A percentile compares a stretch with the other conserved stretches of the same genome.
Conservation (phyloP, 1,139 yeast species). For the Meyerozyma athensensis region DNA sequence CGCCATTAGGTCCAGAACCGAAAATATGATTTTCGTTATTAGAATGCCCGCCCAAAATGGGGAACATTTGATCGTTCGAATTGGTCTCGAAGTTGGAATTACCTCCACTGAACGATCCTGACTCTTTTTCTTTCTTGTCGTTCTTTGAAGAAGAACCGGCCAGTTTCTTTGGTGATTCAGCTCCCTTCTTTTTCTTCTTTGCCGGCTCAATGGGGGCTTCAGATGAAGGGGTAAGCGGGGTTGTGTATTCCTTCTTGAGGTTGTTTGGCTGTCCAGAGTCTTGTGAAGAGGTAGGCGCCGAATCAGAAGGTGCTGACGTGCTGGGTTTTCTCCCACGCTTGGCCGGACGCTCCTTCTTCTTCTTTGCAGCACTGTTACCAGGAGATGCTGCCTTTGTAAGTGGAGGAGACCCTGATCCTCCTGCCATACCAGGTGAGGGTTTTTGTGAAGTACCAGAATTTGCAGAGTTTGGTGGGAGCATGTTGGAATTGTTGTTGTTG, state of each 20-base stretch:
- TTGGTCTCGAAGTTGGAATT: not conserved
- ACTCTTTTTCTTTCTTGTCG: not conserved
- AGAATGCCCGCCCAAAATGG: constrained; percentile 1
- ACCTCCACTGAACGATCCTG: not conserved
- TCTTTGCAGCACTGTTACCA: constrained; percentile 18
- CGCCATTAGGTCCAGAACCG: constrained; percentile 4
- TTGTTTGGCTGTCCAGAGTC: constrained; percentile 10
- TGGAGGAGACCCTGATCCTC: constrained; percentile 9
- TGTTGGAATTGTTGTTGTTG: constrained; percentile 9
- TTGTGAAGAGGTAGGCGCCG: constrained; percentile 11
- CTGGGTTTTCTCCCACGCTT: constrained; percentile 37
- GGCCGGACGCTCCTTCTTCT: constrained; percentile 26
- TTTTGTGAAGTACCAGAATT: constrained; percentile 12
- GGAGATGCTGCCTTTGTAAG: constrained; percentile 34
- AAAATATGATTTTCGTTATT: constrained; percentile 1
- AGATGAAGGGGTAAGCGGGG: constrained; percentile 43
- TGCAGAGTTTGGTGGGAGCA: constrained; percentile 4
- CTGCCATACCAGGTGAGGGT: constrained; percentile 25
- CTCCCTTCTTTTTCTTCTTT: constrained; percentile 8
- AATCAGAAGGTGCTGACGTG: constrained; percentile 13
- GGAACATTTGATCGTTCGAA: constrained; percentile 3
- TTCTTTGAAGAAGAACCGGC: constrained; percentile 4
- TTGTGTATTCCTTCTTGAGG: constrained; percentile 30
- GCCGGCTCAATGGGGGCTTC: constrained; percentile 26
- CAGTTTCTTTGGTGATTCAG: constrained; percentile 10